phyloP scores from a whole-genome alignment of 225 moss, liverwort and hornwort species.

The Pleurozium schreberi region DNA sequence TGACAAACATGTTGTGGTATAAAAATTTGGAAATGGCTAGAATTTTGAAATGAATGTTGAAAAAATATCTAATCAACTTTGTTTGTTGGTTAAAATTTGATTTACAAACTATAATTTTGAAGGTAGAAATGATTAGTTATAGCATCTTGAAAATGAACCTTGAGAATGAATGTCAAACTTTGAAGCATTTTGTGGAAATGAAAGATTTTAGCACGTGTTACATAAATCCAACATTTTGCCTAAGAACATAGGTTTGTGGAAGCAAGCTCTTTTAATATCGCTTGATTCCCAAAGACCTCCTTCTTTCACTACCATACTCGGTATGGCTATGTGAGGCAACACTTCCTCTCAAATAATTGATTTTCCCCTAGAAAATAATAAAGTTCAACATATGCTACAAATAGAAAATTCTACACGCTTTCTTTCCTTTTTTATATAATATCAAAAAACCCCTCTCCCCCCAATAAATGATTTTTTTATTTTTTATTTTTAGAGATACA shows the following conservation, averaged over 20 bases:
- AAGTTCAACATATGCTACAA: neutral
- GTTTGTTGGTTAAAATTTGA: too few species aligned
- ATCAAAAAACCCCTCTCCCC: too few species aligned
- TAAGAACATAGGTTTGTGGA: too few species aligned
- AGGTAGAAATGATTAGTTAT: too few species aligned
- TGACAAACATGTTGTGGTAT: too few species aligned
- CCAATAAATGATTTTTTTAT: too few species aligned
- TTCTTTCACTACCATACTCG: rapidly evolving
- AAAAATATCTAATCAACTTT: too few species aligned
- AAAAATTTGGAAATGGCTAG: too few species aligned
- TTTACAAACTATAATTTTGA: too few species aligned
- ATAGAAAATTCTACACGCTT: neutral
- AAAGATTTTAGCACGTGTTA: neutral
- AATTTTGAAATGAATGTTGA: too few species aligned
- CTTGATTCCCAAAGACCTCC: rapidly evolving
- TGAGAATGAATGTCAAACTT: neutral
- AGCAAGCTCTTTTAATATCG: neutral
- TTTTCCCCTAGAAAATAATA: neutral
- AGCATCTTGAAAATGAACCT: neutral
- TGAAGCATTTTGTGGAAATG: neutral
- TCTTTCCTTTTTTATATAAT: neutral
- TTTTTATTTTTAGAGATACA: neutral
- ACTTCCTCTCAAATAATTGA: neutral
- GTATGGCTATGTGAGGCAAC: rapidly evolving
- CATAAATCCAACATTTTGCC: neutral